A percentile compares a stretch with the other conserved stretches of the same genome.
These are phyloP conservation scores for Yamadazyma friedrichii DNA, from an alignment of 1,139 yeast genomes.

Conservation along the genomic window DNA sequence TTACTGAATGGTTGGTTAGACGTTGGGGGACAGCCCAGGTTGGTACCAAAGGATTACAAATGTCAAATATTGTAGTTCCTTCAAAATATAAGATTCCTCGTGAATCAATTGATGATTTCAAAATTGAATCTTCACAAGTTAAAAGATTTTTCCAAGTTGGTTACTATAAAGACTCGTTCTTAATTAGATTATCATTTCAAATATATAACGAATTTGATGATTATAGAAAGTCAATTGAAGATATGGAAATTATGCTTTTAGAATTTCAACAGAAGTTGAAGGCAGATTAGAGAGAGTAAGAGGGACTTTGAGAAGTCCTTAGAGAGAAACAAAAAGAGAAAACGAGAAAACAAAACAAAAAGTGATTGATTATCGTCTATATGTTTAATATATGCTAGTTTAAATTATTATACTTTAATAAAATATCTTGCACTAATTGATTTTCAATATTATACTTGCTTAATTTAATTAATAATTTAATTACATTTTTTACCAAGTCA, in stretches of 20 bases:
- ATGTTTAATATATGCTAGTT: too few relatives aligned
- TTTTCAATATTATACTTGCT: constrained; percentile 17
- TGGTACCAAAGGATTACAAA: constrained; percentile 27
- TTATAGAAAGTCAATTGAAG: constrained; percentile 43
- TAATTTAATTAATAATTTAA: constrained; percentile 24
- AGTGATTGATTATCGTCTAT: too few relatives aligned
- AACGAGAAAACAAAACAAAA: too few relatives aligned
- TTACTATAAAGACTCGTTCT: constrained; percentile 40
- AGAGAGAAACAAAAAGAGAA: too few relatives aligned
- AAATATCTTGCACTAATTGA: constrained; percentile 3
- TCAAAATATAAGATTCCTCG: constrained; percentile 14
- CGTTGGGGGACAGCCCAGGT: constrained; percentile 38
- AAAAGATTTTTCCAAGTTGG: constrained; percentile 41
- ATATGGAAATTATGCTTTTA: constrained; percentile 13
- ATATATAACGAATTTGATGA: constrained; percentile 58
- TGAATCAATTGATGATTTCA: constrained; percentile 12
- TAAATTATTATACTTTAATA: constrained; percentile 2
- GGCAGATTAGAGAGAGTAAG: not conserved
- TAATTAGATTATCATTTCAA: constrained; percentile 59
- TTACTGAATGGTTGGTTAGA: constrained; percentile 33
- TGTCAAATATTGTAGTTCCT: constrained; percentile 39
- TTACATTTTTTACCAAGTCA: constrained; percentile 8
- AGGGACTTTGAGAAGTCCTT: too few relatives aligned
- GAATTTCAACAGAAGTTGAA: not conserved
- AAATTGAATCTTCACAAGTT: constrained; percentile 8